Percentiles rank a stretch among this genome's conserved stretches.
phyloP scores from a whole-genome alignment of 805 yeast genomes.

The Wickerhamiella kazuoi region DNA sequence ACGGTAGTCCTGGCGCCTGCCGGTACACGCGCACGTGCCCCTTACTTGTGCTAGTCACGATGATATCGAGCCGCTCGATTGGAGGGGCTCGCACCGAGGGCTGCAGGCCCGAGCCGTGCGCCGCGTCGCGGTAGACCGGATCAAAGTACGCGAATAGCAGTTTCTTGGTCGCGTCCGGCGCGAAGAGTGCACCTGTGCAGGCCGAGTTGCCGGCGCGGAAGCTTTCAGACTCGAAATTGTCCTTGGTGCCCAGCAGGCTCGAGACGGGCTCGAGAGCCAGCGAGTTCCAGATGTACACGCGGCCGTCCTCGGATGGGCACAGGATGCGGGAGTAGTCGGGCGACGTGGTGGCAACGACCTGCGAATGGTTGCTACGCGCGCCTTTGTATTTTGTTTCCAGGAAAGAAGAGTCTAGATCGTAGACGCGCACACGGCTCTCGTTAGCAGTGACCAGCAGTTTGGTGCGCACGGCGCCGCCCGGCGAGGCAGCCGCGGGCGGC shows the following conservation, averaged over 20 bases:
- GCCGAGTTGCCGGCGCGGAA: not conserved
- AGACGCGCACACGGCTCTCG: constrained; percentile 60
- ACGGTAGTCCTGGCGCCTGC: not conserved
- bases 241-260: not conserved
- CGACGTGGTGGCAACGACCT: constrained; percentile 46
- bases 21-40: constrained; percentile 4
- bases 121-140: not conserved
- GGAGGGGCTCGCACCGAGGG: not conserved
- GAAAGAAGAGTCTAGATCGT: constrained; percentile 35
- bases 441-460: constrained; percentile 53
- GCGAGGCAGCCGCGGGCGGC: too few species aligned
- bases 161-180: constrained; percentile 2
- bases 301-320: constrained; percentile 75
- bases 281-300: constrained; percentile 67
- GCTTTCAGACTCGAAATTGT: not conserved
- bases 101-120: not conserved
- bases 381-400: constrained; percentile 61
- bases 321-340: constrained; percentile 43
- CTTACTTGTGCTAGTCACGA: constrained; percentile 2
- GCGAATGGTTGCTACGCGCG: constrained; percentile 48
- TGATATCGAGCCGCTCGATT: constrained; percentile 1
- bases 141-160: not conserved
- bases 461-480: constrained; percentile 8
- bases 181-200: constrained; percentile 4
- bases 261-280: not conserved